Base-by-base conservation (phyloP, 495 filamentous ascomycete species). In the Poronia punctata region DNA sequence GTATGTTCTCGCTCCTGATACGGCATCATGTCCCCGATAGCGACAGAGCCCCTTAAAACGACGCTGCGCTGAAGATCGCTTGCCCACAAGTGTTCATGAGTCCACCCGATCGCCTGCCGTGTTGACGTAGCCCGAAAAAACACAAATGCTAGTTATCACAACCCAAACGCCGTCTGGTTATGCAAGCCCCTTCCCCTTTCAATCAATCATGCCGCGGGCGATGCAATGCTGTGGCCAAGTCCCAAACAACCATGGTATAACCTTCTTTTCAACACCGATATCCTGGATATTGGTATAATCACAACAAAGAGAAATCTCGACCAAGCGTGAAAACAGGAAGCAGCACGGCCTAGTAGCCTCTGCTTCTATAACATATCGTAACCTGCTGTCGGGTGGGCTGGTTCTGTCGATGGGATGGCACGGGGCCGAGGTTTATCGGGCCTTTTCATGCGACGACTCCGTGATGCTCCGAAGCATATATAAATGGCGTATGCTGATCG, bases 81-180 rank as follows among this genome's bases (percentile, higher is more conserved):
- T 46, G 28, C 24, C 15, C 31, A 46, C 36, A 46, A 45, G 27
- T 28, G 17, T 46, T 24, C 36, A n/a, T 14, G 12, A 35, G 30
- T 30, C 33, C 35, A 27, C 43, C 43, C 43, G 36, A 35, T 34
- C 29, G 25, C 37, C 43, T 46, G 29, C n/a, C n/a, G n/a, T n/a
- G n/a, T 40, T 43, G 22, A 33, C 31, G 12, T 39, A 40, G 15
- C 37, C 43, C 43, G 18, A 40, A 34, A 7, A 27, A 40, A 35
- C 40, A 28, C 35, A 42, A 45, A 45, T 45, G 42, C 42, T 38
- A 45, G 34, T 32, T 38, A 45, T 46, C 28, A 46, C 36, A 40
- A 30, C 19, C 36, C 22, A 40, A 40, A 46, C 43, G 43, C 43
- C 43, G 36, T 35, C 38, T 40, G 31, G 36, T 40, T 16, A 46